These are phyloP conservation scores for Ramularia endophylla DNA, from an alignment of 2,329 filamentous ascomycete species.

Conservation along the genomic window DNA sequence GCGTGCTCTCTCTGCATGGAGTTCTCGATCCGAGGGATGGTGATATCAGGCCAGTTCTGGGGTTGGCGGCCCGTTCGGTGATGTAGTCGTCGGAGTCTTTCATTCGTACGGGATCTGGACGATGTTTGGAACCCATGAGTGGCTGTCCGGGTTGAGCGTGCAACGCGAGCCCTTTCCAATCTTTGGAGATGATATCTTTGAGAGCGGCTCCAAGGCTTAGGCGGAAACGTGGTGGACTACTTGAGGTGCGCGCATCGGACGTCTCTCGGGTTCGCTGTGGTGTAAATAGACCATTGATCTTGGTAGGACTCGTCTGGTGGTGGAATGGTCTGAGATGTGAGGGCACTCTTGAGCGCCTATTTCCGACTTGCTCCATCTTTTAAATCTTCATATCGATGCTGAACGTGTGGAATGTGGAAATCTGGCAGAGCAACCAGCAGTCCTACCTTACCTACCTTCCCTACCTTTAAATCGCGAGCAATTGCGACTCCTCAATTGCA, in stretches of 20 bases:
- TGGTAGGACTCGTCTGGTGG: slow-evolving; percentile 5
- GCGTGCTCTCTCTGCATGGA: slow-evolving; percentile 18
- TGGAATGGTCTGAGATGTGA: slow-evolving; percentile 11
- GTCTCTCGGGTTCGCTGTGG: slow-evolving; percentile 1
- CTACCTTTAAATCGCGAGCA: neutral
- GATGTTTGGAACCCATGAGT: neutral
- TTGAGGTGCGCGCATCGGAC: slow-evolving; percentile 6
- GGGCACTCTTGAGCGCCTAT: slow-evolving; percentile 8
- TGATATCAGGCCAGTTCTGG: slow-evolving; percentile 29
- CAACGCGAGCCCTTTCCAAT: slow-evolving; percentile 3
- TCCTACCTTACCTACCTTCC: slow-evolving; percentile 1
- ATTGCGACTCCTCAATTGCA: no score
- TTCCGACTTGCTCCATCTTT: slow-evolving; percentile 5
- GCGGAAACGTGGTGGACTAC: slow-evolving; percentile 17
- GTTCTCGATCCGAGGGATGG: slow-evolving; percentile 25
- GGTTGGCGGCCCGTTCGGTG: slow-evolving; percentile 31
- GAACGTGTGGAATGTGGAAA: slow-evolving; percentile 8
- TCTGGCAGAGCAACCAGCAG: slow-evolving; percentile 11
- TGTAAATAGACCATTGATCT: slow-evolving; percentile 3
- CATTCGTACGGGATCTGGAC: slow-evolving; percentile 24
- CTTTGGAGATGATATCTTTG: slow-evolving; percentile 17
- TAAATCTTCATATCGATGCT: slow-evolving; percentile 1
- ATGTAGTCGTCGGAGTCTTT: slow-evolving; percentile 33
- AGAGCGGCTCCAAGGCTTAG: slow-evolving; percentile 14
- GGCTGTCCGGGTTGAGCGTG: neutral